Base-by-base conservation (phyloP, 1,284 basidiomycete genomes). In the Neolentinus lepideus region DNA sequence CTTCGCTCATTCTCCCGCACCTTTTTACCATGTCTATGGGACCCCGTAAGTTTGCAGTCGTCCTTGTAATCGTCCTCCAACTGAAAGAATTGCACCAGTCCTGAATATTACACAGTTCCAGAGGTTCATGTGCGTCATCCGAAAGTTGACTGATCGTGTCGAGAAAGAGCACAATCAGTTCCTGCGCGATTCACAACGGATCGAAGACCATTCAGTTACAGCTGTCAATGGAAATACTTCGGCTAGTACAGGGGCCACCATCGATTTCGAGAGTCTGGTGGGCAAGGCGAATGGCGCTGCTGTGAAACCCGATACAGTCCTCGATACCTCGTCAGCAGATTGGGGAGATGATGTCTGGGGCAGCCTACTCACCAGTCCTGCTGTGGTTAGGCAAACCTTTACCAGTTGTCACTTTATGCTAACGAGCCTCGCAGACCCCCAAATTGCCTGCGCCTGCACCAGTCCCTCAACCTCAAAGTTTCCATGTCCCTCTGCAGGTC, bases 1-100 rank as follows among this genome's bases (percentile, higher is more conserved):
- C 96, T 0, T 96, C 91, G 0, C 78, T 95, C 33, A 92, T 98
- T 14, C 76, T 98, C 16, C 94, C 94, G 12, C 95, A 98, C 63
- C 74, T 98, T 9, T 98, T 94, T 94, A 78, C 87, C 1, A 96
- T 98, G 93, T 94, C 90, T 1, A 95, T 97, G 73, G 94, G 94
- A n/a, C 94, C 94, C 54, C 68, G 91, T 92, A 67, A 65, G 89
- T 77, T 14, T 21, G 29, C 29, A 31, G n/a, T n/a, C n/a, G n/a
- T 29, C 12, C 43, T n/a, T 25, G 25, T 51, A 27, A 29, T 54
- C 31, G 25, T 27, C 11, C 19, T 16, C 31, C 56, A n/a, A 52
- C 47, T 16, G 25, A 22, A 53, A 54, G 55, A 26, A 26, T 45
- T 31, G 26, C 45, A 11, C 46, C 64, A 92, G 89, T 98, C 36